Base-by-base conservation (phyloP, 345 rosid species). In the Salix purpurea region DNA sequence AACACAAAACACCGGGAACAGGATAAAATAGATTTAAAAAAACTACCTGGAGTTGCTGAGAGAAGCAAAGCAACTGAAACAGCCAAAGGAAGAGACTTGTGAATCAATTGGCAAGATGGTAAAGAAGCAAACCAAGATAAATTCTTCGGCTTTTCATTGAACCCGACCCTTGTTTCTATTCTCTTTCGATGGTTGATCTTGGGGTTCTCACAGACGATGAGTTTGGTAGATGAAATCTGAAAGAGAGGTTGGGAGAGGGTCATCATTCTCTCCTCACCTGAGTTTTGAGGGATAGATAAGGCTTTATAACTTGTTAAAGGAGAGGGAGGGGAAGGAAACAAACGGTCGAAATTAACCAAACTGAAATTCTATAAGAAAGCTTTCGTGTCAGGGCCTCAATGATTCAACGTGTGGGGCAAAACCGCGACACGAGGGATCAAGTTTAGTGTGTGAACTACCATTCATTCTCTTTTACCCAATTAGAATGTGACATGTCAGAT, bases 1-100 rank as follows among this genome's bases (percentile, higher is more conserved):
- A 9, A 1, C 0, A 0, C 21, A 58, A 67, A 15, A 32, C 28
- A 50, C 68, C 26, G 52, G 67, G 26, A 19, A 32, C 32, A 18
- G 64, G 37, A 4, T 61, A 30, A 7, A 50, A 2, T 7, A 46
- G 3, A 0, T 67, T 16, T 61, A 11, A 15, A 7, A 7, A 64
- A 28, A 64, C 34, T 16, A 92, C 98, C 98, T 69, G 96, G 86
- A 78, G 66, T 62, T 36, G 96, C 88, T 65, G 90, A 88, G 77
- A 92, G 85, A 80, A 94, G 85, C 61, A 94, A 79, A 76, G 91
- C 85, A 76, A 84, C 83, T 40, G 98, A 89, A 84, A 90, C 91
- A 76, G 90, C 91, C 60, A 92, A 60, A 79, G 97, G 94, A 70
- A 82, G 65, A 34, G 91, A 84, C 37, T 86, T 86, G 77, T 37